Conservation (phyloP, 1,139 yeast species). For the Groenewaldozyma sp. region DNA sequence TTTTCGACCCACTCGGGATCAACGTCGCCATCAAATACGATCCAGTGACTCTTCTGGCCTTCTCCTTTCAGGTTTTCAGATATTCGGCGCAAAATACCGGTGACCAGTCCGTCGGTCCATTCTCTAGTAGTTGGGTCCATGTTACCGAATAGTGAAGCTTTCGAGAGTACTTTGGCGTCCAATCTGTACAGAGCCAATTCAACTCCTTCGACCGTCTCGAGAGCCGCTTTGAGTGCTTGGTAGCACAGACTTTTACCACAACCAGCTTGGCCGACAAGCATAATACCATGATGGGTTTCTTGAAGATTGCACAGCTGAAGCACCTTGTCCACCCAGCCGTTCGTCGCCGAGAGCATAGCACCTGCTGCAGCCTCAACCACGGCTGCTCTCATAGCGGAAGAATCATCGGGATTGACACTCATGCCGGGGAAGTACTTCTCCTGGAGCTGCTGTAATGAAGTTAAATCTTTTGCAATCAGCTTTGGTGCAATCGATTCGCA, state of each 20-base stretch:
- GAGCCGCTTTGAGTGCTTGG: conserved; percentile 39
- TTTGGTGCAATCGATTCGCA: conserved; percentile 58
- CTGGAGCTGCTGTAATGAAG: conserved; percentile 28
- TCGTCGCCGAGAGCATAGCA: conserved; percentile 26
- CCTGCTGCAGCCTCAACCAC: conserved; percentile 21
- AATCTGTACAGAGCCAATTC: conserved; percentile 42
- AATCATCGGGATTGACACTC: conserved; percentile 16
- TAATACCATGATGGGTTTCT: conserved; percentile 66
- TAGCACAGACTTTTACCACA: conserved; percentile 61
- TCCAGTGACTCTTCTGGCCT: conserved; percentile 52
- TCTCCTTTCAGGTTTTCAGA: conserved; percentile 55
- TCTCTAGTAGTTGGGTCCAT: conserved; percentile 74
- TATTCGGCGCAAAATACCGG: conserved; percentile 55
- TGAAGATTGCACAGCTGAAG: conserved; percentile 56
- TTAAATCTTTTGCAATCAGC: conserved; percentile 44
- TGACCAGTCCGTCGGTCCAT: conserved; percentile 87
- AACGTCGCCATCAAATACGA: conserved; percentile 85
- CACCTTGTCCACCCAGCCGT: conserved; percentile 47
- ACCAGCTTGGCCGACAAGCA: conserved; percentile 72
- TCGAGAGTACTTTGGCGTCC: conserved; percentile 68
- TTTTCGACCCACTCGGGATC: conserved; percentile 96
- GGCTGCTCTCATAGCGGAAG: conserved; percentile 13
- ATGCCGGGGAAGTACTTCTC: conserved; percentile 25
- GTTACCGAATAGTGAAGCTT: conserved; percentile 59
- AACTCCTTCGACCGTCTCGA: conserved; percentile 31